Evolutionary conservation across 2,329 filamentous ascomycete species (phyloP), one percentile per base, ranked within the genome.

Genomic region (Parastagonospora avenae): DNA sequence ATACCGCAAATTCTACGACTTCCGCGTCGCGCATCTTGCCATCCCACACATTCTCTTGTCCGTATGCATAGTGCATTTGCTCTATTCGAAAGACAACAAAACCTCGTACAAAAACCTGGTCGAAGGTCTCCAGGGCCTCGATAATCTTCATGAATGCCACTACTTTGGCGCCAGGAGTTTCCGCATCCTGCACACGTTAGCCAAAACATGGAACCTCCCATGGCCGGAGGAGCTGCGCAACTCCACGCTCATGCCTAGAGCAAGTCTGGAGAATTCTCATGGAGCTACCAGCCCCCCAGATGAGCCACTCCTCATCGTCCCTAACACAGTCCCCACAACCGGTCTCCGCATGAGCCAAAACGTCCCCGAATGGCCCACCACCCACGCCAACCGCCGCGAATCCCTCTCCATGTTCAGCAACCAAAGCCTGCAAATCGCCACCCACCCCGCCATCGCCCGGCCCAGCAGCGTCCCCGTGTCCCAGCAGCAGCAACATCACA

Each of bases 1-100:
- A 11, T 76, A 80, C 42, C 74, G 77, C 19, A 64, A 67, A n/a
- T 66, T 76, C 55, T 80, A 80, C 54, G 68, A 72, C 14, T 64
- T 79, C 32, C 72, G 77, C 37, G 69, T 73, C 2, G 71, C 76
- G 5, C 67, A 71, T 12, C 59, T 78, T 7, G 52, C 72, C 2
- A 67, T 77, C 11, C 73, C 70, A 11, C 74, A 75, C 40, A 65
- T 77, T 29, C 57, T 79, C 2, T 66, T 79, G 7, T 76, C 77
- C 2, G 68, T 73, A 28, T 68, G 68, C 49, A 74, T 76, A 15
- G 76, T 80, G 29, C 77, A 80, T 47, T 68, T 80, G 7, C 64
- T 78, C 27, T 77, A 78, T 46, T 73, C 78, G 1, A 74, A 73
- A 16, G 63, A 69, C 9, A 71, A 71, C 11, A 58, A 68, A 30